phyloP scores from a whole-genome alignment of 2,329 filamentous ascomycete genomes.

The Talaromyces pinophilus region DNA sequence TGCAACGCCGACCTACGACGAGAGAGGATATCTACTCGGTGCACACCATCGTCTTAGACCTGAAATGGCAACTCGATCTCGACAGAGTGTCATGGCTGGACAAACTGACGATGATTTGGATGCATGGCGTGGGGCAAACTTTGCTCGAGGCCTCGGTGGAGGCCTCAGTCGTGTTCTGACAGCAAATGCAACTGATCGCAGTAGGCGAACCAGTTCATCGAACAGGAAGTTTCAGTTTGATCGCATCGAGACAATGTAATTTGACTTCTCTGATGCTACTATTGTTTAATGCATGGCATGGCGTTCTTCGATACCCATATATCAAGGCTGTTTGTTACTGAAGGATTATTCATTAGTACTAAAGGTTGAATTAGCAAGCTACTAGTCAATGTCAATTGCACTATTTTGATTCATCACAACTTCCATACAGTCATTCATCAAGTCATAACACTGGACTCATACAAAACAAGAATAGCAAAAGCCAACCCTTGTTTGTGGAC shows the following conservation, averaged over 20 bases:
- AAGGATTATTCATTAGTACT: background rate
- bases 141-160: slow-evolving; percentile 46
- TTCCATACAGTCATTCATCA: slow-evolving; percentile 14
- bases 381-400: background rate
- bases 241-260: slow-evolving; percentile 24
- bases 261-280: background rate
- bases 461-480: no score
- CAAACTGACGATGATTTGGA: slow-evolving; percentile 40
- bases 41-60: slow-evolving; percentile 24
- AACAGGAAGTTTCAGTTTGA: slow-evolving; percentile 22
- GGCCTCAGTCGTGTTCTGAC: slow-evolving; percentile 44
- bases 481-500: no score
- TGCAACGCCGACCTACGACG: slow-evolving; percentile 16
- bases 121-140: slow-evolving; percentile 39
- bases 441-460: background rate
- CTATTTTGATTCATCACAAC: background rate
- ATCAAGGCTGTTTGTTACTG: slow-evolving; percentile 1
- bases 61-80: slow-evolving; percentile 24
- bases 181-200: slow-evolving; percentile 17
- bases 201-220: slow-evolving; percentile 17
- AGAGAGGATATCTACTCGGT: slow-evolving; percentile 25
- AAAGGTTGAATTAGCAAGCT: background rate
- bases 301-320: slow-evolving; percentile 21
- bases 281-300: slow-evolving; percentile 11
- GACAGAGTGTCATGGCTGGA: slow-evolving; percentile 25